Evolutionary conservation across 2,329 filamentous ascomycete species (phyloP).

Genomic region (Fusarium brevicatenulatum): DNA sequence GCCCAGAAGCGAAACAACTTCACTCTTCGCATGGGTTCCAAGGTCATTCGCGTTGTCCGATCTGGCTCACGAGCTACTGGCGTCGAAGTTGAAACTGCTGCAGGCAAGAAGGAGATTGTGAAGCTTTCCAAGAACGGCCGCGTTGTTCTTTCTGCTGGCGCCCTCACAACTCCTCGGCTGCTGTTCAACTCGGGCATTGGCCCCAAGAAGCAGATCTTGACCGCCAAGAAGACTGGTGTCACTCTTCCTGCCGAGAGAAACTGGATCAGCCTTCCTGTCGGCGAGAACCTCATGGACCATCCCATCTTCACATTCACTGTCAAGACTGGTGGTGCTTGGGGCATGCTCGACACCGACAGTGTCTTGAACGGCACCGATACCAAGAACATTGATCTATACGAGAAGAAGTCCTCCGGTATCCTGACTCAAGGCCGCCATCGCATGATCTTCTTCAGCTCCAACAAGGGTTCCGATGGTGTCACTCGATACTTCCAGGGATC

Average conservation of each 20-base stretch:
- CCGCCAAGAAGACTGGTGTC: constrained; percentile 61
- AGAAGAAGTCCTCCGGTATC: constrained; percentile 63
- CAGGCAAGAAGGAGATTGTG: constrained; percentile 63
- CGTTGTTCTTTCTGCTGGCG: constrained; percentile 73
- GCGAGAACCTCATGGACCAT: constrained; percentile 66
- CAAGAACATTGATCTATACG: constrained; percentile 72
- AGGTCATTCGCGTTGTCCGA: constrained; percentile 71
- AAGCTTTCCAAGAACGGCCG: constrained; percentile 69
- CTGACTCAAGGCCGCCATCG: constrained; percentile 72
- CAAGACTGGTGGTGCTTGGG: constrained; percentile 34
- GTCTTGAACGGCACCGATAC: constrained; percentile 58
- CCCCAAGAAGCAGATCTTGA: constrained; percentile 65
- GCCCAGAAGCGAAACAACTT: constrained; percentile 71
- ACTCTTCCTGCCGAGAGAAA: constrained; percentile 59
- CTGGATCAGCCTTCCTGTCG: constrained; percentile 68
- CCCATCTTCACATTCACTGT: constrained; percentile 50
- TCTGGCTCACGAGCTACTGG: constrained; percentile 69
- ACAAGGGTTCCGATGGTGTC: constrained; percentile 67
- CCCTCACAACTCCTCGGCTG: constrained; percentile 74
- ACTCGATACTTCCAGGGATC: constrained; percentile 74
- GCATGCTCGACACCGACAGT: constrained; percentile 53
- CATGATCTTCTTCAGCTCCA: constrained; percentile 65
- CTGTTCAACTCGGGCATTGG: constrained; percentile 70
- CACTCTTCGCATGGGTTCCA: constrained; percentile 70
- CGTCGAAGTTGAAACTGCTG: constrained; percentile 66